phyloP scores from a whole-genome alignment of 768 basidiomycete species.

The Rhodotorula babjevae region DNA sequence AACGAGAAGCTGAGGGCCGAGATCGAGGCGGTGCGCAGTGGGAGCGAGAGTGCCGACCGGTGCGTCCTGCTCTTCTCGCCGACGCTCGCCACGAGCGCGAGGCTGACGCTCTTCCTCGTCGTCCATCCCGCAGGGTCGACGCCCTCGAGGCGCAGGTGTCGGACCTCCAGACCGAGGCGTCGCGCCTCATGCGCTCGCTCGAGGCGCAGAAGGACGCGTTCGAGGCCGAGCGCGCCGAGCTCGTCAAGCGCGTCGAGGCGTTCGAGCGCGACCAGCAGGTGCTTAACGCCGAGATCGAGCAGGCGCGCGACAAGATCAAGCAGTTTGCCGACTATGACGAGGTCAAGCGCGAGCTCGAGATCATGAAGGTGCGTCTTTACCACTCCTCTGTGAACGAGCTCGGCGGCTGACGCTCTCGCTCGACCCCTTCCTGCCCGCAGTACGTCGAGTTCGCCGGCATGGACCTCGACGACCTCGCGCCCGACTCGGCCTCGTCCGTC shows the following conservation, averaged over 20 bases:
- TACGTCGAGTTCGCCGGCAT: conserved; percentile 93
- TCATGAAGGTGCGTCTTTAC: conserved; percentile 75
- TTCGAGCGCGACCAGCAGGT: conserved; percentile 19
- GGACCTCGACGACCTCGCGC: conserved; percentile 58
- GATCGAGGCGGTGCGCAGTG: conserved; percentile 81
- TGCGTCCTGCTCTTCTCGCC: conserved; percentile 47
- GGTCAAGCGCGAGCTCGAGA: conserved; percentile 93
- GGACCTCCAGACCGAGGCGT: conserved; percentile 70
- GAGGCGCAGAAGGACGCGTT: conserved; percentile 52
- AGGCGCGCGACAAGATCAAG: conserved; percentile 63
- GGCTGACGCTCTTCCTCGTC: no score
- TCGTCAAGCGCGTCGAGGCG: conserved; percentile 57
- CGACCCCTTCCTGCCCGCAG: conserved; percentile 50
- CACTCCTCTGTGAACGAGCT: not conserved
- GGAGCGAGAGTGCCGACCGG: conserved; percentile 66
- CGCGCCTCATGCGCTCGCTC: conserved; percentile 63
- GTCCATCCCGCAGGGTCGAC: conserved; percentile 55
- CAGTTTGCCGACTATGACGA: conserved; percentile 87
- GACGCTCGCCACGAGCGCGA: no score
- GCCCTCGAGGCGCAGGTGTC: conserved; percentile 67
- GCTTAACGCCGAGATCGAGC: conserved; percentile 63
- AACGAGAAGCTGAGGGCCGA: conserved; percentile 96
- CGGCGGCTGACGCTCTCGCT: rapidly evolving
- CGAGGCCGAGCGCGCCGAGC: conserved; percentile 61
- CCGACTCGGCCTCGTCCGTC: conserved; percentile 13